These are phyloP conservation scores for Phlebiopsis flavidoalba DNA, from an alignment of 768 basidiomycete species.

Conservation along the genomic window DNA sequence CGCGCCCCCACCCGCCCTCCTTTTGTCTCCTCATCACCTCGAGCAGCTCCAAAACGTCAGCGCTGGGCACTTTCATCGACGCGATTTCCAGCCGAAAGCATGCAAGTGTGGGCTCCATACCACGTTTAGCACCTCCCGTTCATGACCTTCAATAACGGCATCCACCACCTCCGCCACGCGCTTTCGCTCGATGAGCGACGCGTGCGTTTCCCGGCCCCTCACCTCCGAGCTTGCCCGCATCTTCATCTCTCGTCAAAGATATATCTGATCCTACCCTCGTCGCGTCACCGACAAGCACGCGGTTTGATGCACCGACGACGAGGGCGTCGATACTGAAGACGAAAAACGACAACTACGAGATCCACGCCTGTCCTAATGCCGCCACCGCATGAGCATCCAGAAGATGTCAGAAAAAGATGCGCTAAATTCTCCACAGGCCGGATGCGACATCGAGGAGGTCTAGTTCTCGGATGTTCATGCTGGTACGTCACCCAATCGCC, in stretches of 20 bases:
- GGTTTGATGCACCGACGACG: background rate
- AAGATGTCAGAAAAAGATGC: slow-evolving; percentile 20
- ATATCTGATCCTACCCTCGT: no score
- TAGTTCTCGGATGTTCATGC: slow-evolving; percentile 55
- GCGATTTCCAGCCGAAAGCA: no score
- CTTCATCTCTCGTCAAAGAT: background rate
- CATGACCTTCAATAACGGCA: slow-evolving; percentile 44
- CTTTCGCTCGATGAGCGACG: slow-evolving; percentile 57
- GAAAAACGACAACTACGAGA: background rate
- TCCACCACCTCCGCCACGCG: slow-evolving; percentile 59
- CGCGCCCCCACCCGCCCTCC: background rate
- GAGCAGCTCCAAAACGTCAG: no score
- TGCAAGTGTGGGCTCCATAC: slow-evolving; percentile 55
- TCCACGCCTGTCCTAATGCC: slow-evolving; percentile 21
- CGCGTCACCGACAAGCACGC: no score
- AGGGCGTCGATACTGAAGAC: background rate
- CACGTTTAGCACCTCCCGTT: slow-evolving; percentile 44
- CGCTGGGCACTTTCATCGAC: no score
- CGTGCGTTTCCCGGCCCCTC: slow-evolving; percentile 41
- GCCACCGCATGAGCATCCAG: background rate
- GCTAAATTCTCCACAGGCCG: slow-evolving; percentile 11
- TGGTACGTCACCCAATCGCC: background rate
- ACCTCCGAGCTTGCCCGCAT: background rate
- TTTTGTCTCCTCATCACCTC: no score
- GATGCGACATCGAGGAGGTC: slow-evolving; percentile 50